Conservation (phyloP, 805 yeast genomes). For the Scheffersomyces ergatensis region DNA sequence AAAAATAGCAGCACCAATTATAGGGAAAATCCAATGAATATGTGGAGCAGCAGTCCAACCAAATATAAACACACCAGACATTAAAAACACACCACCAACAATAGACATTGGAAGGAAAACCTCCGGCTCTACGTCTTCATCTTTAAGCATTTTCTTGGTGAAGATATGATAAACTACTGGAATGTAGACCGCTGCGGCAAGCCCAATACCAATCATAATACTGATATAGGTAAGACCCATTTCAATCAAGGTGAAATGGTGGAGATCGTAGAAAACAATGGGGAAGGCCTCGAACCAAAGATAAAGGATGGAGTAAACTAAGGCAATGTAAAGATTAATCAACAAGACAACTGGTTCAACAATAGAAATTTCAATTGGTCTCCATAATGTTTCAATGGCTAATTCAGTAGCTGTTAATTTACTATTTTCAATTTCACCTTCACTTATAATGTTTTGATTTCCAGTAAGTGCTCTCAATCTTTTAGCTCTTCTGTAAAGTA, state of each 20-base stretch:
- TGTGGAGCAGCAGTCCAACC: no score
- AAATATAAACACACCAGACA: no score
- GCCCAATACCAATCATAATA: slow-evolving; percentile 43
- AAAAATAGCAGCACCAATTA: no score
- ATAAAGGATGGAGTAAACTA: slow-evolving; percentile 53
- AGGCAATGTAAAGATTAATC: slow-evolving; percentile 49
- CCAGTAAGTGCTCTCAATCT: no score
- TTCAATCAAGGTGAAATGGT: slow-evolving; percentile 47
- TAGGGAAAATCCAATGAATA: no score
- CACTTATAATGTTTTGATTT: no score
- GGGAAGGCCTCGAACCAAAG: slow-evolving; percentile 66
- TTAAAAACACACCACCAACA: slow-evolving; percentile 59
- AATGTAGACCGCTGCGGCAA: slow-evolving; percentile 34
- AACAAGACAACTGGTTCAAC: slow-evolving; percentile 58
- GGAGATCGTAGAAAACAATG: slow-evolving; percentile 43
- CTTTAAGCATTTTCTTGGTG: slow-evolving; percentile 18
- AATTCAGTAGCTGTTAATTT: slow-evolving; percentile 15
- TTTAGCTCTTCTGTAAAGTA: no score
- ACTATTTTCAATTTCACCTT: slow-evolving; percentile 13
- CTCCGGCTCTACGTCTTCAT: slow-evolving; percentile 25
- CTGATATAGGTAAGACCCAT: slow-evolving; percentile 49
- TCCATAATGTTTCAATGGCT: slow-evolving; percentile 35
- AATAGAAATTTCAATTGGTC: slow-evolving; percentile 49
- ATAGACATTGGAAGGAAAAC: slow-evolving; percentile 40
- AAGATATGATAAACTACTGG: slow-evolving; percentile 19